Percentiles rank a stretch among this genome's conserved stretches.
Evolutionary conservation across 805 yeast species (phyloP).

Genomic region (Nakazawaea wyomingensis): DNA sequence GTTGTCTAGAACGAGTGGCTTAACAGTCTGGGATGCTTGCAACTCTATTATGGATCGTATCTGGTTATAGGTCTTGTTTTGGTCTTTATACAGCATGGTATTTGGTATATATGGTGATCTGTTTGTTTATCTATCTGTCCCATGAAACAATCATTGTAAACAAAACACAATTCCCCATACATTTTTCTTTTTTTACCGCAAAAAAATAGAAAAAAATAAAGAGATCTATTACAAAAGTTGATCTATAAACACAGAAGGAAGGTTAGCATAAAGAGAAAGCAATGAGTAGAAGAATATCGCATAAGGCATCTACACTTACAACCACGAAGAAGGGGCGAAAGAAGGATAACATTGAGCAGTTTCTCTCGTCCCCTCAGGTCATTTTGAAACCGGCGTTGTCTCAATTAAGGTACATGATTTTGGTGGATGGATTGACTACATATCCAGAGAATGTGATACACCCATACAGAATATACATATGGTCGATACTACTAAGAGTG

Average conservation of each 20-base stretch:
- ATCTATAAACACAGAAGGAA: no score
- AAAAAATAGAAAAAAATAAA: no score
- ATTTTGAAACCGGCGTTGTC: slow-evolving; percentile 44
- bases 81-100: no score
- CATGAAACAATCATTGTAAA: no score
- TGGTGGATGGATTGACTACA: slow-evolving; percentile 38
- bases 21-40: slow-evolving; percentile 18
- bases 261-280: no score
- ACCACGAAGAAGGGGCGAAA: slow-evolving; percentile 30
- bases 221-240: no score
- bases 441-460: slow-evolving; percentile 40
- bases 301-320: slow-evolving; percentile 6
- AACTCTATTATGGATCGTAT: slow-evolving; percentile 21
- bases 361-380: slow-evolving; percentile 38
- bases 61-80: slow-evolving; percentile 19
- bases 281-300: slow-evolving; percentile 5
- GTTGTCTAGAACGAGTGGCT: slow-evolving; percentile 17
- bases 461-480: slow-evolving; percentile 61
- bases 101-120: slow-evolving; percentile 2
- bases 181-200: no score
- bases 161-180: no score
- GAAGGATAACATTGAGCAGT: slow-evolving; percentile 51
- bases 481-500: slow-evolving; percentile 72
- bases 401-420: slow-evolving; percentile 47
- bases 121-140: background rate